Evolutionary conservation across 2,329 filamentous ascomycete genomes (phyloP).

Genomic region (Talaromyces sp.): DNA sequence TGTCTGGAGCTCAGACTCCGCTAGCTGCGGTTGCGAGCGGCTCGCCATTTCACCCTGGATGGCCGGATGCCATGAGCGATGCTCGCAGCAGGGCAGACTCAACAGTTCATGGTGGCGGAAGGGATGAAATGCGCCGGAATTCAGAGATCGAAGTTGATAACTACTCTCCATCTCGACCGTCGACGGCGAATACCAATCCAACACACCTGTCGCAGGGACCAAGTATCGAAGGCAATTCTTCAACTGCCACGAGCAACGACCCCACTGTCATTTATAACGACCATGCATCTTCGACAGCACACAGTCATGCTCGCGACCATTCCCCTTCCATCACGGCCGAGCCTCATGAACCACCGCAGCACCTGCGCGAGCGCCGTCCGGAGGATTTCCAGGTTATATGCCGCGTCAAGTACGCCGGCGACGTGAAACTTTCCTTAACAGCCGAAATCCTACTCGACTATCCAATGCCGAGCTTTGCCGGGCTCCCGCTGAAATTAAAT

Average conservation of each 20-base stretch:
- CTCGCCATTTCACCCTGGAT: conserved; percentile 33
- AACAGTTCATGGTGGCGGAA: neutral
- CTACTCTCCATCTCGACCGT: conserved; percentile 36
- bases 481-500: conserved; percentile 87
- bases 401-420: conserved; percentile 81
- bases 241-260: conserved; percentile 18
- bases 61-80: conserved; percentile 22
- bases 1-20: conserved; percentile 45
- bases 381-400: conserved; percentile 93
- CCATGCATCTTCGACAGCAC: conserved; percentile 13
- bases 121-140: conserved; percentile 16
- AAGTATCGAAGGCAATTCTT: conserved; percentile 13
- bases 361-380: conserved; percentile 65
- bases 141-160: conserved; percentile 30
- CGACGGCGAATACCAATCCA: conserved; percentile 35
- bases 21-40: conserved; percentile 42
- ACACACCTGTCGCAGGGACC: conserved; percentile 22
- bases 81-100: conserved; percentile 3
- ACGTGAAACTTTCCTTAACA: conserved; percentile 81
- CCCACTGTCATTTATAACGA: conserved; percentile 15
- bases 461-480: conserved; percentile 96
- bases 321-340: conserved; percentile 8
- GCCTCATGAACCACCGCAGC: conserved; percentile 37
- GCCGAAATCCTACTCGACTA: conserved; percentile 96
- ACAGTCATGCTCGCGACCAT: conserved; percentile 15